Percentiles rank a stretch among this genome's conserved stretches.
Evolutionary conservation across 305 asterid genomes (phyloP).

Genomic region (Euphrasia arctica): DNA sequence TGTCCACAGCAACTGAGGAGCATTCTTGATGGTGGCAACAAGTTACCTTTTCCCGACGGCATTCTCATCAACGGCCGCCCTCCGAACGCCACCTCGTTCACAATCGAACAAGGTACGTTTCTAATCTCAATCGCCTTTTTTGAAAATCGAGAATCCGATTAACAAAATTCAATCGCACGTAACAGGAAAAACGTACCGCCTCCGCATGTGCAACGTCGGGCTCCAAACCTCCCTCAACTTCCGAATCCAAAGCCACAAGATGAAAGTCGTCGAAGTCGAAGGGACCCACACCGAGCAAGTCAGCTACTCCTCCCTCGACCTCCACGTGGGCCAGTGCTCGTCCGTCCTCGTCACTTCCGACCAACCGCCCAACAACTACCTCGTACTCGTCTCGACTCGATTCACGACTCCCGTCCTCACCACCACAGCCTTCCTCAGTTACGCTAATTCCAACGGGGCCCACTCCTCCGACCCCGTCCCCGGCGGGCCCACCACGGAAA

Average conservation of each 20-base stretch:
- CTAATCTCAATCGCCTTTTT: no score
- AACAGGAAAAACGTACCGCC: slow-evolving; percentile 42
- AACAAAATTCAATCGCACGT: background rate
- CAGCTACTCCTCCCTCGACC: slow-evolving; percentile 54
- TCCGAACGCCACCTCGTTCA: slow-evolving; percentile 45
- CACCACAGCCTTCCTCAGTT: slow-evolving; percentile 51
- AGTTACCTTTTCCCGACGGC: slow-evolving; percentile 59
- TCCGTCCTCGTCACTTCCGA: slow-evolving; percentile 62
- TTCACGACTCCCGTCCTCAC: slow-evolving; percentile 48
- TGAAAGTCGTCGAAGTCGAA: slow-evolving; percentile 66
- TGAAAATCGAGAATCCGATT: no score
- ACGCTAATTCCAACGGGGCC: slow-evolving; percentile 39
- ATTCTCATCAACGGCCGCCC: slow-evolving; percentile 65
- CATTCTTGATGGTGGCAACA: slow-evolving; percentile 50
- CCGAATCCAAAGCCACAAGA: slow-evolving; percentile 55
- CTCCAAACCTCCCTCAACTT: slow-evolving; percentile 48
- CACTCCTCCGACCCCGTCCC: slow-evolving; percentile 49
- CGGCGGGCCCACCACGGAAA: slow-evolving; percentile 59
- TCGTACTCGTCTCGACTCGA: slow-evolving; percentile 51
- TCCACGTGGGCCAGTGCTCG: slow-evolving; percentile 64
- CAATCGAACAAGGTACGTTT: slow-evolving; percentile 30
- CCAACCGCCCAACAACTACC: slow-evolving; percentile 47
- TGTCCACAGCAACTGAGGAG: slow-evolving; percentile 39
- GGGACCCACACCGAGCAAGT: slow-evolving; percentile 68
- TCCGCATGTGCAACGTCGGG: slow-evolving; percentile 52